phyloP scores from a whole-genome alignment of 371 early-diverging fungal species.

The Nosema muscidifuracis region DNA sequence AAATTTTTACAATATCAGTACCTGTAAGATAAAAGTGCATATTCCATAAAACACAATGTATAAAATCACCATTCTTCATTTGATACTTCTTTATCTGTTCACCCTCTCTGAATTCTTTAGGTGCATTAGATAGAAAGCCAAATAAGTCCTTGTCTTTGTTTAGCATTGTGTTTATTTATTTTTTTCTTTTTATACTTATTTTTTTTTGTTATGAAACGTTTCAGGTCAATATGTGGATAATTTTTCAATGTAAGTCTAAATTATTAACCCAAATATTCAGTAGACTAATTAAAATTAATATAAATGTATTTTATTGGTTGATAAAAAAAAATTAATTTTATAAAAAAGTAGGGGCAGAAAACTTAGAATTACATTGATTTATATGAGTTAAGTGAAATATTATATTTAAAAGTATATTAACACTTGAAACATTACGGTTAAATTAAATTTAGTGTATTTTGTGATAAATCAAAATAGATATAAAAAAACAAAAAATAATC shows the following conservation, averaged over 20 bases:
- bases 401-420: background rate
- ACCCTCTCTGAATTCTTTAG: constrained; percentile 63
- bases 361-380: background rate
- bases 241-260: background rate
- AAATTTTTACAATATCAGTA: constrained; percentile 90
- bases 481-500: no score
- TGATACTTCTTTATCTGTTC: constrained; percentile 64
- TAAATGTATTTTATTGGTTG: background rate
- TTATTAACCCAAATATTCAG: background rate
- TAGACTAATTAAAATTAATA: background rate
- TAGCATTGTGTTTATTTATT: constrained; percentile 52
- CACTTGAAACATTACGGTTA: no score
- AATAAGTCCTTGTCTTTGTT: constrained; percentile 63
- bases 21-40: constrained; percentile 68
- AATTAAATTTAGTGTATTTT: no score
- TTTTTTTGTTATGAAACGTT: constrained; percentile 21
- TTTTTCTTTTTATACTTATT: constrained; percentile 38
- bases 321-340: background rate
- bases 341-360: background rate
- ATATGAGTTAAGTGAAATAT: background rate
- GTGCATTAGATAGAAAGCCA: constrained; percentile 62
- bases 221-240: background rate
- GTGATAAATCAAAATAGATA: no score
- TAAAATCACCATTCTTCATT: constrained; percentile 64
- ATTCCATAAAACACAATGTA: constrained; percentile 64